Evolutionary conservation across 2,329 filamentous ascomycete genomes (phyloP).

Genomic region (Bipolaris cookei): DNA sequence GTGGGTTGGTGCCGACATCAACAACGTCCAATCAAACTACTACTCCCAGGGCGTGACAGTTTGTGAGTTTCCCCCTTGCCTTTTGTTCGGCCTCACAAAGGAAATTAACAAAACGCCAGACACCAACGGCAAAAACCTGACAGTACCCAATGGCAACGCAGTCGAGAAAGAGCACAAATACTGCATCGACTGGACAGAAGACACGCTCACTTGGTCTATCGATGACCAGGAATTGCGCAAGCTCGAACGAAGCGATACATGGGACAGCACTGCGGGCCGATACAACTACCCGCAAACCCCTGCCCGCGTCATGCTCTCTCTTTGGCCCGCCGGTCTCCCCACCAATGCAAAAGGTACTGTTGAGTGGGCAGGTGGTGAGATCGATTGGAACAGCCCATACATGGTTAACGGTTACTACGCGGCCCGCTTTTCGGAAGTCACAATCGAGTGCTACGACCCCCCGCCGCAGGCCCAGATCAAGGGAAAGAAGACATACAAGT

Average conservation of each 20-base stretch:
- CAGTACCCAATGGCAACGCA: constrained; percentile 65
- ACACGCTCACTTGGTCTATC: constrained; percentile 83
- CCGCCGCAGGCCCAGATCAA: constrained; percentile 70
- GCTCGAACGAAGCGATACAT: constrained; percentile 78
- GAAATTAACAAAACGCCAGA: constrained; percentile 59
- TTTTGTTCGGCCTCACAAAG: not conserved
- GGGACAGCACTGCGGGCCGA: constrained; percentile 80
- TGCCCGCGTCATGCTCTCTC: constrained; percentile 85
- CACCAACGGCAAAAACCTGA: constrained; percentile 75
- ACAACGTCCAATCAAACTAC: constrained; percentile 87
- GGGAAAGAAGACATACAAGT: constrained; percentile 74
- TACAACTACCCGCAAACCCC: constrained; percentile 93
- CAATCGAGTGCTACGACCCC: constrained; percentile 85
- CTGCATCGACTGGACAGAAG: constrained; percentile 90
- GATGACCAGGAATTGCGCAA: constrained; percentile 80
- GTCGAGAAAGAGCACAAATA: constrained; percentile 83
- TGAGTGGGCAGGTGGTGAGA: constrained; percentile 86
- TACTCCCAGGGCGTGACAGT: constrained; percentile 94
- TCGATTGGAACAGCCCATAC: constrained; percentile 83
- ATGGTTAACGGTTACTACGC: constrained; percentile 93
- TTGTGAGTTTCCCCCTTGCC: constrained; percentile 65
- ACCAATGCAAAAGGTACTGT: constrained; percentile 84
- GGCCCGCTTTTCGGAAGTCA: constrained; percentile 76
- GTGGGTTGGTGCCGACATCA: constrained; percentile 81
- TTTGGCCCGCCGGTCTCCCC: constrained; percentile 89